Base-by-base conservation (phyloP, 169 alveolate genomes). In the Nephromyces sp. region DNA sequence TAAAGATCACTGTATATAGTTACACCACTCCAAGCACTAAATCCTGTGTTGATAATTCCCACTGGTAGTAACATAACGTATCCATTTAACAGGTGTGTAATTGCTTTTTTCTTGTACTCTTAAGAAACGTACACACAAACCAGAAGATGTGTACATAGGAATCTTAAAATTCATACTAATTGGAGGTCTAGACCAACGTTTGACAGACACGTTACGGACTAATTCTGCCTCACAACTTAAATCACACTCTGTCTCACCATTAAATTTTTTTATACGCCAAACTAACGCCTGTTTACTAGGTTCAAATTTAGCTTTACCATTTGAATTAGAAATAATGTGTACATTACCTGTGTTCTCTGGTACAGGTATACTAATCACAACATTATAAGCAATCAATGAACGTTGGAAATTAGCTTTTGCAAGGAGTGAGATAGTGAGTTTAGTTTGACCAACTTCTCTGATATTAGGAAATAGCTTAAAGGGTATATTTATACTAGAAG, bases 71-170 rank as follows among this genome's bases (percentile, higher is more conserved):
- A 92, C 81, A 68, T 93, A 92, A 70, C 96, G 86, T 52, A 93
- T 89, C 95, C 96, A 90, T 77, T 92, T 93, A 27, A 87, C 76
- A 1, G 95, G 92, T 66, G 86, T 83, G 84, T 92, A 93, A 67
- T 89, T 89, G 52, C 89, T 65, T 74, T 91, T 93, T 69, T 93
- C 97, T 32, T 82, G 87, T 6, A 67, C 57, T 35, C 35, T 64
- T n/a, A 90, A 84, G 76, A 84, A 90, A 63, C 95, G 89, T 28
- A 91, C 95, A 72, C 94, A 82, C 51, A 92, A 72, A 25, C 98
- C 98, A 68, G 89, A 76, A 6, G 97, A 92, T 3, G 97, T 93
- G 75, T 89, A 90, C 94, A 89, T 90, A 29, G 96, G 97, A 5
- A 93, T 92, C 73, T 89, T 79, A 81, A 92, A 93, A 32, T 90